Conservation (phyloP, 768 basidiomycete genomes). For the Pluteus cervinus region DNA sequence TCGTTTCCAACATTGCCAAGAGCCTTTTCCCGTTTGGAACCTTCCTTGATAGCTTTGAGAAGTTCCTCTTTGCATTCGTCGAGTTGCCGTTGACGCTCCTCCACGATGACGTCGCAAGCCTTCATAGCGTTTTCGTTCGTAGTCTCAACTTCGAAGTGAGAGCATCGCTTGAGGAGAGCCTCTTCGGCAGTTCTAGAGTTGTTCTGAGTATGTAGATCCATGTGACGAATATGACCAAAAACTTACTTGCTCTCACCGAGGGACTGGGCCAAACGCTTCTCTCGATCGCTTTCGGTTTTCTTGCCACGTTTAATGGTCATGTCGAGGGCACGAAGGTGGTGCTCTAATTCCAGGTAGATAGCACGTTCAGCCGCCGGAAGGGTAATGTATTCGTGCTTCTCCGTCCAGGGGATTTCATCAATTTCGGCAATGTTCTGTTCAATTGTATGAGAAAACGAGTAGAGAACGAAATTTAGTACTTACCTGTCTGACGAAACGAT, state of each 20-base stretch:
- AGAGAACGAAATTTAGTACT: constrained; percentile 11
- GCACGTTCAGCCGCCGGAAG: constrained; percentile 92
- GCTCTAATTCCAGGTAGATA: constrained; percentile 91
- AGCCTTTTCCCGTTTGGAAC: constrained; percentile 62
- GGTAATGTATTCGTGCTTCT: constrained; percentile 54
- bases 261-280: constrained; percentile 79
- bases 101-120: constrained; percentile 88
- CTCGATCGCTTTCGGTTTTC: constrained; percentile 78
- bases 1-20: constrained; percentile 60
- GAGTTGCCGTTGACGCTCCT: constrained; percentile 73
- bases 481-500: constrained; percentile 83
- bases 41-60: constrained; percentile 54
- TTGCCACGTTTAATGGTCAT: constrained; percentile 67
- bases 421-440: constrained; percentile 90
- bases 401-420: constrained; percentile 84
- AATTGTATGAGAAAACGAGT: constrained; percentile 6
- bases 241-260: constrained; percentile 86
- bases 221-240: constrained; percentile 3
- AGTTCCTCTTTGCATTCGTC: constrained; percentile 76
- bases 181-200: constrained; percentile 74
- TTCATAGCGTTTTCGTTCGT: constrained; percentile 74
- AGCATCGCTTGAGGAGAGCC: constrained; percentile 90
- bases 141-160: constrained; percentile 85
- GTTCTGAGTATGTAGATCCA: constrained; percentile 4
- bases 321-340: constrained; percentile 85